A percentile compares a stretch with the other conserved stretches of the same genome.
phyloP scores from a whole-genome alignment of 805 yeast genomes.

The Wickerhamiella musiphila region DNA sequence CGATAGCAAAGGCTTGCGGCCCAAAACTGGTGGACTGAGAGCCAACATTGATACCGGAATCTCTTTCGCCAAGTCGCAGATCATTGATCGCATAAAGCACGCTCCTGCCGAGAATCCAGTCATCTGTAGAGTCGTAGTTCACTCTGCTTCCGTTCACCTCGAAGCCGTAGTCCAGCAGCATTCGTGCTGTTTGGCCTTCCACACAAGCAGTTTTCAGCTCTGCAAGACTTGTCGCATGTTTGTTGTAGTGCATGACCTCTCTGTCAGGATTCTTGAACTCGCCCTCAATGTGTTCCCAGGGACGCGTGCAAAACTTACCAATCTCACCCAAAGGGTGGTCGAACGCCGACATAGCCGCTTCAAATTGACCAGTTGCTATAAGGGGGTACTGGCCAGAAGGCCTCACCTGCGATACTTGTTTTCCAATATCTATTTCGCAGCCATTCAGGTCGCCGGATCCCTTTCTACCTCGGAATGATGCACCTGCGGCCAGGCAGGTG shows the following conservation, averaged over 20 bases:
- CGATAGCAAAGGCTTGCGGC: no score
- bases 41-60: no score
- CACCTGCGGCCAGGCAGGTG: slow-evolving; percentile 7
- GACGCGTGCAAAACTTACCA: slow-evolving; percentile 5
- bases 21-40: no score
- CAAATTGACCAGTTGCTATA: neutral
- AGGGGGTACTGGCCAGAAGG: neutral
- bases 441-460: slow-evolving; percentile 36
- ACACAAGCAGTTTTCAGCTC: slow-evolving; percentile 36
- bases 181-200: slow-evolving; percentile 41
- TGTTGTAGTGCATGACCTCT: neutral
- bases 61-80: no score
- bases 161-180: slow-evolving; percentile 42
- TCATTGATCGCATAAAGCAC: slow-evolving; percentile 43
- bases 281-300: slow-evolving; percentile 10
- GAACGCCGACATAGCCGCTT: neutral
- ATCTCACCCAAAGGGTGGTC: neutral
- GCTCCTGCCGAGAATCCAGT: slow-evolving; percentile 46
- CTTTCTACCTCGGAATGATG: slow-evolving; percentile 1
- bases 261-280: slow-evolving; percentile 7
- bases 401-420: neutral
- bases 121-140: slow-evolving; percentile 19
- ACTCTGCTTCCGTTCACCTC: slow-evolving; percentile 33
- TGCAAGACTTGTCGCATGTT: no score
- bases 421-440: slow-evolving; percentile 34